phyloP scores from a whole-genome alignment of 2,329 filamentous ascomycete species.

The Colletotrichum tamarilloi region DNA sequence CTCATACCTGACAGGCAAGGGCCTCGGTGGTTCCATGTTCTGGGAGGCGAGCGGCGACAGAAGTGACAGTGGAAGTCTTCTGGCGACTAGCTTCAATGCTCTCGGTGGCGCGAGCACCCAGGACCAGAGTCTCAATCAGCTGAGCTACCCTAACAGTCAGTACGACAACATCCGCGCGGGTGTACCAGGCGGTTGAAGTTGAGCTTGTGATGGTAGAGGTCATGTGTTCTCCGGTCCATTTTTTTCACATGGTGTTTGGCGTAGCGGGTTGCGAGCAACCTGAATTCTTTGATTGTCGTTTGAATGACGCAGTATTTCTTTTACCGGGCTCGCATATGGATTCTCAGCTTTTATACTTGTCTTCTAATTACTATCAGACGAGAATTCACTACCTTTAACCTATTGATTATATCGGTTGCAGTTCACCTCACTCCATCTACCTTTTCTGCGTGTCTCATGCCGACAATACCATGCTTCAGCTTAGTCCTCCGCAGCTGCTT shows the following conservation, averaged over 20 bases:
- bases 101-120: slow-evolving; percentile 47
- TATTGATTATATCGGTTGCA: neutral
- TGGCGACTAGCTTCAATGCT: slow-evolving; percentile 52
- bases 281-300: no score
- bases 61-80: slow-evolving; percentile 62
- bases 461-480: neutral
- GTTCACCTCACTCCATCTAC: neutral
- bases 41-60: slow-evolving; percentile 83
- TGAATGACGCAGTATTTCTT: neutral
- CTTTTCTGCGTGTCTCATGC: no score
- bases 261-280: no score
- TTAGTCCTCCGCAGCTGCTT: neutral
- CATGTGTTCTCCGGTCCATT: neutral
- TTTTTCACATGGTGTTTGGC: neutral
- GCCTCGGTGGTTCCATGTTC: slow-evolving; percentile 83
- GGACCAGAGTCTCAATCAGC: slow-evolving; percentile 62
- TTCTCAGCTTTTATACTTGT: neutral
- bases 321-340: neutral
- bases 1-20: slow-evolving; percentile 67
- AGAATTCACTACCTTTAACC: neutral
- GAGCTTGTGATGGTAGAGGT: neutral
- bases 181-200: neutral
- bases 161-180: slow-evolving; percentile 65
- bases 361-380: neutral
- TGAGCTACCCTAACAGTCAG: slow-evolving; percentile 65